phyloP scores from a whole-genome alignment of 116 monocot genomes.

The Thalassia testudinum region DNA sequence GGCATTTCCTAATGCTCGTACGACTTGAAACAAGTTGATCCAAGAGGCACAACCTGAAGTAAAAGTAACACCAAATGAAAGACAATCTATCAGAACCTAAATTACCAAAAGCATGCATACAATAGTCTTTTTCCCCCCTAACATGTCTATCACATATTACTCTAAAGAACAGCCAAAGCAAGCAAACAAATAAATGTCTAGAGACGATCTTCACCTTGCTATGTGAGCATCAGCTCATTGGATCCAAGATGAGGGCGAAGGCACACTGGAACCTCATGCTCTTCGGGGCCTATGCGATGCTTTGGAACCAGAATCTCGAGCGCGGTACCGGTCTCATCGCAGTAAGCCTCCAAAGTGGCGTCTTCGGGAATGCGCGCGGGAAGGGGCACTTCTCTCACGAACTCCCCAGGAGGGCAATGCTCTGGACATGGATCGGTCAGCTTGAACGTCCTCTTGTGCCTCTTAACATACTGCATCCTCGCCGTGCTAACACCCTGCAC shows the following conservation, averaged over 20 bases:
- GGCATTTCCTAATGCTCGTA: no score
- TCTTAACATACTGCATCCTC: conserved; percentile 49
- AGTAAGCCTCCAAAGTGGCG: conserved; percentile 69
- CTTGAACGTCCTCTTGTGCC: conserved; percentile 54
- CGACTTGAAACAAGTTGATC: no score
- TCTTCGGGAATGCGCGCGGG: conserved; percentile 71
- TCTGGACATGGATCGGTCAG: conserved; percentile 53
- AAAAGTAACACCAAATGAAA: no score
- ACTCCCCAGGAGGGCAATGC: conserved; percentile 80
- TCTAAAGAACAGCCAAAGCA: no score
- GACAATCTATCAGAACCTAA: no score
- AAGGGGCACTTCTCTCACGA: conserved; percentile 59
- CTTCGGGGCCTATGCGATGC: conserved; percentile 46
- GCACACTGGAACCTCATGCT: conserved; percentile 74
- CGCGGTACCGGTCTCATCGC: conserved; percentile 50
- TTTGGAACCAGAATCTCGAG: conserved; percentile 83
- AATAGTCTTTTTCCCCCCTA: no score
- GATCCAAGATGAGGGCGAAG: conserved; percentile 48
- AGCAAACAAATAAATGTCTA: no score
- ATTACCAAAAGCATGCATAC: no score
- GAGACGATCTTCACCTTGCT: no score
- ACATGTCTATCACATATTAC: no score
- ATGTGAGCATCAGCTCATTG: conserved; percentile 33
- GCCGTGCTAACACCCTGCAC: conserved; percentile 58
- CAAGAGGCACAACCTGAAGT: no score